Evolutionary conservation across 73 alveolate species (phyloP).

Genomic region (Effrenium voratum): DNA sequence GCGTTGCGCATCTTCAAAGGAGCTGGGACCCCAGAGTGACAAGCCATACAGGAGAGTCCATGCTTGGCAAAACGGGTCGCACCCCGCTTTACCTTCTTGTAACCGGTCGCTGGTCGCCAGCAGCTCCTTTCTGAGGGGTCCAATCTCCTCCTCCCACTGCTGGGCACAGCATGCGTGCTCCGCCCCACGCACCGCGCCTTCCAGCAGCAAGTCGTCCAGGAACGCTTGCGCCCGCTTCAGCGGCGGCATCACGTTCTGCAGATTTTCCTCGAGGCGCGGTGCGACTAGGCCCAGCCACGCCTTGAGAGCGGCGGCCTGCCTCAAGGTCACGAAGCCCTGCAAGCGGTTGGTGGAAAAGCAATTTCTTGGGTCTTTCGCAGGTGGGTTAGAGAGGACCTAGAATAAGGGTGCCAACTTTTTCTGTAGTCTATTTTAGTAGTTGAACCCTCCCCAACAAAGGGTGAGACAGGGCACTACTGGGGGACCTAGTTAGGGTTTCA

Average conservation of each 20-base stretch:
- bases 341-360: no score
- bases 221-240: not conserved
- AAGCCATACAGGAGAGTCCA: constrained; percentile 11
- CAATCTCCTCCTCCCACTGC: not conserved
- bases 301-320: not conserved
- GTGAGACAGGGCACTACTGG: no score
- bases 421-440: no score
- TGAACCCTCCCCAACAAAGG: no score
- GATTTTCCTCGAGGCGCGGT: not conserved
- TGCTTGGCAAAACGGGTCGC: not conserved
- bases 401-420: no score
- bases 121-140: not conserved
- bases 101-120: not conserved
- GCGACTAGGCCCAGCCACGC: not conserved
- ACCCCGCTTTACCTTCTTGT: no score
- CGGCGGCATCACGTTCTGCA: not conserved
- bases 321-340: not conserved
- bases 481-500: no score
- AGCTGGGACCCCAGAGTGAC: not conserved
- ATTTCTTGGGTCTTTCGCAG: no score
- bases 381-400: no score
- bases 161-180: not conserved
- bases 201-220: not conserved
- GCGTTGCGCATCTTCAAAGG: not conserved
- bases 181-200: not conserved